Evolutionary conservation across 768 basidiomycete genomes (phyloP), one percentile per base, ranked within the genome.

Genomic region (Boletus speciosus): DNA sequence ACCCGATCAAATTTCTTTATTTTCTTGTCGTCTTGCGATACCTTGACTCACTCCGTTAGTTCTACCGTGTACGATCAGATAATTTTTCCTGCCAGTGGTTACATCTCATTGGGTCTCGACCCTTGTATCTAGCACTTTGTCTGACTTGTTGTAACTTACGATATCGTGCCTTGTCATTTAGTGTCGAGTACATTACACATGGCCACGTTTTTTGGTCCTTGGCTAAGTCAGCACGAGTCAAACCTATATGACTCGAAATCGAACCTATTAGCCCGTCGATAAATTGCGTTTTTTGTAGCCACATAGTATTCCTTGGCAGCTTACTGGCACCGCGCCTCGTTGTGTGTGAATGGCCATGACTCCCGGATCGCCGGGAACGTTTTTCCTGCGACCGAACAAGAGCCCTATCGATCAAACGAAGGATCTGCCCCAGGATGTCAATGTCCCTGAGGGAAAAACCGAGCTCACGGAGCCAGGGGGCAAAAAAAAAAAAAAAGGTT

Each of bases 61-160:
- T 46, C 44, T 21, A 29, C 29, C 6, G 35, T 56, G 56, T 58
- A 63, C 56, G 47, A 27, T 56, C 57, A 55, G 45, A 39, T 55
- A 50, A 57, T 32, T 58, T 40, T 41, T 12, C 15, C 14, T 46
- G 19, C 19, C 19, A 19, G 19, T 19, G 11, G 40, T 47, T 19
- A 19, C 35, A 31, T 42, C 29, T 59, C 31, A 23, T n/a, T 31
- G 47, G 9, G 37, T 31, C 29, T 31, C 29, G 29, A 31, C 29
- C 29, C 29, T 42, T 15, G 21, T 15, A 14, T 54, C 31, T 12
- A 29, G 11, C 49, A 53, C 32, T 19, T 42, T 45, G 38, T 47
- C 40, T 47, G 15, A 52, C 10, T 47, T 59, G 52, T 59, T 59
- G 57, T 47, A 29, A 29, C 29, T 29, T 29, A 59, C 19, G 45